Evolutionary conservation across 2,329 filamentous ascomycete species (phyloP), one percentile per base, ranked within the genome.

Genomic region (Aspergillus cejpii): DNA sequence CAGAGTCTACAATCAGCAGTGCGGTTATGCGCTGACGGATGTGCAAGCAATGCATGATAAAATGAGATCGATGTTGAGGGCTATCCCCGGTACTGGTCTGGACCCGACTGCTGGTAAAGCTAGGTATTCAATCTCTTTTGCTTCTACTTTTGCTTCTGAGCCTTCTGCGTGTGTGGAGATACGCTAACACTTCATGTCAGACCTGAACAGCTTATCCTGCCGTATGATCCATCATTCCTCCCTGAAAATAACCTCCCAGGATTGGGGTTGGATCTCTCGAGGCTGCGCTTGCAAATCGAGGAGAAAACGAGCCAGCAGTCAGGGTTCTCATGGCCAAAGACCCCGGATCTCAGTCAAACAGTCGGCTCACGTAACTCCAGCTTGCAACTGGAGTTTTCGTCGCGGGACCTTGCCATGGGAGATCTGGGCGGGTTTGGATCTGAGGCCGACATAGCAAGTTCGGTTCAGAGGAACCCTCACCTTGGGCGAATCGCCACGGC

Each of bases 1-100:
- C 2, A 80, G 85, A 39, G 89, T 97, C 14, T 95, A 88, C 64
- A 76, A 80, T 20, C 86, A 95, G 62, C 90, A 98, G 67, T 94
- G 86, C 57, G 76, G 77, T 28, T 98, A 95, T 63, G 80, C 95
- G 19, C 80, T 96, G 37, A 76, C 78, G 2, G 92, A 97, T 60
- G 82, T 83, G 2, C 83, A 90, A 64, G 81, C 79, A 54, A 81
- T 85, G 28, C 83, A 87, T 55, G 78, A 81, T 48, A 80, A 80
- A 53, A 87, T 97, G 77, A 76, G 78, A 52, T 71, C 79, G 2
- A 79, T 89, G 61, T 72, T 86, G 50, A 79, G 75, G 40, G 68
- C 76, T 6, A 64, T 83, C 41, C 70, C 74, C 28, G 71, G 73
- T 14, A 77, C 77, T 45, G 80, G 78, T 15, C 72, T 88, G 20